These are phyloP conservation scores for Verticillium dahliae DNA, from an alignment of 2,329 filamentous ascomycete species.

Conservation along the genomic window DNA sequence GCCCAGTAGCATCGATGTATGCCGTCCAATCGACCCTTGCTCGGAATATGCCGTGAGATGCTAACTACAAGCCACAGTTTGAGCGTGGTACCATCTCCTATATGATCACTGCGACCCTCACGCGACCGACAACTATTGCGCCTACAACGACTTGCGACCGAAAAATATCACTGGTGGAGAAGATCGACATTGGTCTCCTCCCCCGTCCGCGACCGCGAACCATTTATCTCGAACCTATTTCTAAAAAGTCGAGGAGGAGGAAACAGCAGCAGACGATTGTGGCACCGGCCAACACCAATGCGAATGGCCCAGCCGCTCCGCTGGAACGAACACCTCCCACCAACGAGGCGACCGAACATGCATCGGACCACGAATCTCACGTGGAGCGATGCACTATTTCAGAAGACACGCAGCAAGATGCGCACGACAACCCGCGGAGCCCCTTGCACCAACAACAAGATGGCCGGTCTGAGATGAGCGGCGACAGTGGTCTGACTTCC, in stretches of 20 bases:
- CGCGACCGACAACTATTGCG: slow-evolving; percentile 78
- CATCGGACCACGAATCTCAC: slow-evolving; percentile 24
- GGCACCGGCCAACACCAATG: neutral
- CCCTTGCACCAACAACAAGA: slow-evolving; percentile 45
- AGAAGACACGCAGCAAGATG: slow-evolving; percentile 32
- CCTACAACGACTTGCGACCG: slow-evolving; percentile 74
- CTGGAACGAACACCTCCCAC: slow-evolving; percentile 38
- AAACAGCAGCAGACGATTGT: neutral
- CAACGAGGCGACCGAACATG: slow-evolving; percentile 30
- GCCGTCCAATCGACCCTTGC: neutral
- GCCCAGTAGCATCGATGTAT: slow-evolving; percentile 91
- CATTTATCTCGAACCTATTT: slow-evolving; percentile 82
- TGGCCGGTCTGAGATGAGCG: slow-evolving; percentile 62
- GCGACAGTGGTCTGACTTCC: slow-evolving; percentile 62
- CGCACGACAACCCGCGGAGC: slow-evolving; percentile 27
- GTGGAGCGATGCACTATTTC: slow-evolving; percentile 32
- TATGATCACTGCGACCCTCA: slow-evolving; percentile 82
- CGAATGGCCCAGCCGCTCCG: slow-evolving; percentile 31
- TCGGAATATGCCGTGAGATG: neutral
- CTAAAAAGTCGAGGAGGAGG: slow-evolving; percentile 60
- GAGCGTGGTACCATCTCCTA: slow-evolving; percentile 92
- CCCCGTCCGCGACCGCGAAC: slow-evolving; percentile 69
- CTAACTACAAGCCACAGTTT: slow-evolving; percentile 53
- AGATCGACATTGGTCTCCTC: slow-evolving; percentile 76
- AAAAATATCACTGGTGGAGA: slow-evolving; percentile 73